Evolutionary conservation across 768 basidiomycete genomes (phyloP), one percentile per base, ranked within the genome.

Genomic region (Pisolithus albus): DNA sequence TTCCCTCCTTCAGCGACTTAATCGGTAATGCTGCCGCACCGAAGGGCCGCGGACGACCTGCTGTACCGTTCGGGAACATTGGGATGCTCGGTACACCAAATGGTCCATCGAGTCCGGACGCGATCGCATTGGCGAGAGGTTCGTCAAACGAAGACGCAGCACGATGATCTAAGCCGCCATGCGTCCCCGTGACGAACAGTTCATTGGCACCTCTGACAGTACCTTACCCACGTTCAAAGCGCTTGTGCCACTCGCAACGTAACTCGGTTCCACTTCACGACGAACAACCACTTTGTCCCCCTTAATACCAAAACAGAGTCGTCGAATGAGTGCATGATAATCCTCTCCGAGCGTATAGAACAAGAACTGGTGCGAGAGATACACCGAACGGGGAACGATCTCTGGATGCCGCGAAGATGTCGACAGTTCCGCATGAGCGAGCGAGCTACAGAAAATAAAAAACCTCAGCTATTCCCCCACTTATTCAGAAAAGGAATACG

Each of bases 361-460:
- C 10, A 83, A 74, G 63, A 95, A 90, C 54, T 94, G 90, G 57
- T 91, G 88, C 0, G 83, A 81, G 16, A 90, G 81, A 66, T 95
- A 95, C 28, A 96, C 75, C 0, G 88, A 75, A 0, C 83, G 77
- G 2, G 91, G 87, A 0, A 88, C 75, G 34, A 89, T 72, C 2
- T 67, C 72, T 0, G 75, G 71, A 1, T 82, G 80, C 4, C 69
- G 72, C 1, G 86, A 82, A 61, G 66, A 81, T 0, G 89, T 91
- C 46, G 86, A 86, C 4, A 95, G 77, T 63, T 96, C 93, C 0
- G 89, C 91, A 40, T 84, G 81, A 0, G 90, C 77, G 5, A 94
- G 76, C 68, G 78, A 84, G 16, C 43, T 45, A 24, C 23, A 24
- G 24, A 28, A 15, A 10, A 16, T 4, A 34, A 5, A n/a, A 45